phyloP scores from a whole-genome alignment of 805 yeast genomes.

The Jamesozyma piceae region DNA sequence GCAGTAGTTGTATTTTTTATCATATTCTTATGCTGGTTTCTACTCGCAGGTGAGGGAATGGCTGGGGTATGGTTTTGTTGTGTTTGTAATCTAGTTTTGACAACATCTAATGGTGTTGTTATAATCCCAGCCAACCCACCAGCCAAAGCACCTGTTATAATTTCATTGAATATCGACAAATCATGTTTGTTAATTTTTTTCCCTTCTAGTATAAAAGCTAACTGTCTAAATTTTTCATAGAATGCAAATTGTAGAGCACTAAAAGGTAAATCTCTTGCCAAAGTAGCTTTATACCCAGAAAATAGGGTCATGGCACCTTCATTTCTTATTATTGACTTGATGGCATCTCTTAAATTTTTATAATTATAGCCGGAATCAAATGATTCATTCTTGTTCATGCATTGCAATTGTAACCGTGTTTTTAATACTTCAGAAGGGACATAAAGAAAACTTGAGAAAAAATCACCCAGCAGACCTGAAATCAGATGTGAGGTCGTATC shows the following conservation, averaged over 20 bases:
- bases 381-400: slow-evolving; percentile 68
- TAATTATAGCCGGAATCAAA: slow-evolving; percentile 84
- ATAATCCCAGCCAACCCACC: slow-evolving; percentile 86
- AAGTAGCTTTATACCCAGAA: slow-evolving; percentile 89
- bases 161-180: slow-evolving; percentile 51
- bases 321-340: slow-evolving; percentile 45
- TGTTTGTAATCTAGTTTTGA: slow-evolving; percentile 89
- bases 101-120: slow-evolving; percentile 87
- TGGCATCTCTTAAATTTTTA: slow-evolving; percentile 62
- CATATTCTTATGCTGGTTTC: background rate
- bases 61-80: slow-evolving; percentile 35
- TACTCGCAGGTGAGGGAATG: background rate
- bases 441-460: slow-evolving; percentile 77
- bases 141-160: slow-evolving; percentile 88
- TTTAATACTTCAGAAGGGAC: slow-evolving; percentile 95
- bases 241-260: slow-evolving; percentile 94
- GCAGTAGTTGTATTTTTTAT: slow-evolving; percentile 2
- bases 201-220: slow-evolving; percentile 39
- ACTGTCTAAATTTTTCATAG: slow-evolving; percentile 70
- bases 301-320: slow-evolving; percentile 77
- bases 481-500: slow-evolving; percentile 72
- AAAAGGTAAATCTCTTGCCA: slow-evolving; percentile 87
- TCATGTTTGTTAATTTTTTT: slow-evolving; percentile 32
- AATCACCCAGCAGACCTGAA: slow-evolving; percentile 91
- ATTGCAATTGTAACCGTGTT: slow-evolving; percentile 89